Evolutionary conservation across 441 rosid species (phyloP), one percentile per base, ranked within the genome.

Genomic region (Hura crepitans): DNA sequence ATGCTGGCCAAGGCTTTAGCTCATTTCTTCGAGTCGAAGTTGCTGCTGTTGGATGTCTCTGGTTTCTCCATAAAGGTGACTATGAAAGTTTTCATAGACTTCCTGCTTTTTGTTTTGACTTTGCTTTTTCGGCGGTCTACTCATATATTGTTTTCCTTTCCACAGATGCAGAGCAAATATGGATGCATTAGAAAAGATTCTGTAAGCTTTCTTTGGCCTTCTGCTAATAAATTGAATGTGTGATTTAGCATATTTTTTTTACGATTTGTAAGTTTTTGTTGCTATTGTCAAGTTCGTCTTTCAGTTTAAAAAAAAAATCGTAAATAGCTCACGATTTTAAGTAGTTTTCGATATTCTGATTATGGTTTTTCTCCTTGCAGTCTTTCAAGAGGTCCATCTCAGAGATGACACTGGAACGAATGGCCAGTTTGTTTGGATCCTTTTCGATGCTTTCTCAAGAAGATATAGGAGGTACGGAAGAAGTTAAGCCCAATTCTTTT

Each of bases 1-100:
- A 87, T 78, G 94, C 97, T 95, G 31, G 94, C 97, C 68, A 95
- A 90, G 84, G 97, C 97, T 67, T 69, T 88, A 46, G 90, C 99
- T 22, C 91, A 92, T 76, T 67, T 72, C 75, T 92, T 89, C 64
- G 90, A 88, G 69, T 89, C 98, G 1, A 92, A 90, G 85, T 76
- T 95, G 74, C 80, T 95, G 62, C 68, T 95, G 74, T 77, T 95
- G 75, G 98, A 95, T 81, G 68, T 90, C 25, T 78, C 81, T 15
- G 87, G 90, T 75, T 90, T 95, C 74, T 92, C 98, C 61, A 60
- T 89, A 1, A 95, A 89, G 93, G 99, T 92, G 73, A 75, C n/a
- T 37, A 30, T 45, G 10, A 8, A 62, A 49, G 17, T 33, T 51
- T 75, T 50, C 49, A n/a, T 10, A 17, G n/a, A n/a, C n/a, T n/a